Evolutionary conservation across 495 filamentous ascomycete genomes (phyloP).

Genomic region (Lepraria neglecta): DNA sequence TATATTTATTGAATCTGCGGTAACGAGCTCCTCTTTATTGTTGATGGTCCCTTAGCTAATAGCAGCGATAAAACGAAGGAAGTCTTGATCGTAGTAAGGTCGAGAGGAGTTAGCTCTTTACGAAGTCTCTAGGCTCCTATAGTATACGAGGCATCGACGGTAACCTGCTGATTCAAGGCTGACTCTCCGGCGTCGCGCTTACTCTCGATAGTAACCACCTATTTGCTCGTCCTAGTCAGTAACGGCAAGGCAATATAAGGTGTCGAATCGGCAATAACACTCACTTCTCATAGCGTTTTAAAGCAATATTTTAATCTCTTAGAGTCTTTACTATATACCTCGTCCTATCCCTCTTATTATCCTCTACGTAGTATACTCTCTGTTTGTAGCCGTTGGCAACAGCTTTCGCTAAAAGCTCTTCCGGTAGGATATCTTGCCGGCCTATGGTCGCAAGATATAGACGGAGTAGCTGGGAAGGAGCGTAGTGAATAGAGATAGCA

Average conservation of each 20-base stretch:
- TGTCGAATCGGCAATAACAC: background rate
- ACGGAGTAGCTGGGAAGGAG: background rate
- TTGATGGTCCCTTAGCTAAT: conserved; percentile 18
- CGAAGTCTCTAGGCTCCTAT: conserved; percentile 5
- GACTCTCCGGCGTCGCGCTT: background rate
- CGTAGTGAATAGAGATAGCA: background rate
- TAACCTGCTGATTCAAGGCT: background rate
- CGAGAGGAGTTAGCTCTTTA: conserved; percentile 17
- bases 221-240: background rate
- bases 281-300: conserved; percentile 16
- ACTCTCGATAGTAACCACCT: background rate
- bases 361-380: background rate
- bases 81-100: conserved; percentile 22
- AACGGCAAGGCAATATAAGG: background rate
- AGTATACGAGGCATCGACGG: background rate
- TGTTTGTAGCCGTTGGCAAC: conserved; percentile 4
- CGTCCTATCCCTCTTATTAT: conserved; percentile 2
- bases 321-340: conserved; percentile 15
- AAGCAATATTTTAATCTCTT: conserved; percentile 11
- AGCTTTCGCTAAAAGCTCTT: background rate
- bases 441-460: background rate
- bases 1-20: conserved; percentile 21
- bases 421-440: background rate
- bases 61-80: conserved; percentile 12
- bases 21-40: conserved; percentile 3